These are phyloP conservation scores for Pulicaria dysenterica DNA, from an alignment of 129 eudicot genomes.

Conservation along the genomic window DNA sequence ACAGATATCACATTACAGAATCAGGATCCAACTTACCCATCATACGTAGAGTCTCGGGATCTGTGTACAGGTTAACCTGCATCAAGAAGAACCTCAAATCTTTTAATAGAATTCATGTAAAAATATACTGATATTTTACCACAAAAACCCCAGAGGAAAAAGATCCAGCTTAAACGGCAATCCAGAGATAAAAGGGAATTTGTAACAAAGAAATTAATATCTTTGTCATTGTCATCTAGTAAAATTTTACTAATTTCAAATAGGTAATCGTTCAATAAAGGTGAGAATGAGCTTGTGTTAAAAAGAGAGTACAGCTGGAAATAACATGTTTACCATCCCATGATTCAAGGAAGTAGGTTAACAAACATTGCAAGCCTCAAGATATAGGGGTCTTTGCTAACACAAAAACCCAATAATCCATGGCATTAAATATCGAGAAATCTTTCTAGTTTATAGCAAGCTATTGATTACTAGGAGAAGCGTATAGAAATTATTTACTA, in stretches of 20 bases:
- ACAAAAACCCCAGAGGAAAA: too few relatives aligned
- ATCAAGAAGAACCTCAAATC: constrained; percentile 26
- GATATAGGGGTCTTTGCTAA: too few relatives aligned
- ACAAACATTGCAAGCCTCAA: too few relatives aligned
- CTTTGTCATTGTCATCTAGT: too few relatives aligned
- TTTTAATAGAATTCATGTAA: constrained; percentile 3
- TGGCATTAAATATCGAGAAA: neutral
- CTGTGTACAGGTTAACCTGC: constrained; percentile 76
- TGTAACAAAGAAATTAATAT: too few relatives aligned
- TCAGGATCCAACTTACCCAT: constrained; percentile 63
- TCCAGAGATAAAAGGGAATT: too few relatives aligned
- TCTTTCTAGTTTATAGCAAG: neutral
- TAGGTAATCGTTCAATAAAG: constrained; percentile 8
- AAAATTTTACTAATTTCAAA: neutral
- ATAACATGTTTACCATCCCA: neutral
- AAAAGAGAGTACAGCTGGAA: neutral
- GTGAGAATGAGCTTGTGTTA: neutral
- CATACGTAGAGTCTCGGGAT: constrained; percentile 62
- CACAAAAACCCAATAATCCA: too few relatives aligned
- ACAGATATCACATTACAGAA: constrained; percentile 13
- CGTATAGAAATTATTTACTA: constrained; percentile 11
- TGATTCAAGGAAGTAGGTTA: too few relatives aligned
- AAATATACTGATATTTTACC: neutral
- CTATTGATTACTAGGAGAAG: neutral
- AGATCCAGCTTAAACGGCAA: too few relatives aligned